These are phyloP conservation scores for Eruca vesicaria DNA, from an alignment of 441 rosid genomes.

Conservation along the genomic window DNA sequence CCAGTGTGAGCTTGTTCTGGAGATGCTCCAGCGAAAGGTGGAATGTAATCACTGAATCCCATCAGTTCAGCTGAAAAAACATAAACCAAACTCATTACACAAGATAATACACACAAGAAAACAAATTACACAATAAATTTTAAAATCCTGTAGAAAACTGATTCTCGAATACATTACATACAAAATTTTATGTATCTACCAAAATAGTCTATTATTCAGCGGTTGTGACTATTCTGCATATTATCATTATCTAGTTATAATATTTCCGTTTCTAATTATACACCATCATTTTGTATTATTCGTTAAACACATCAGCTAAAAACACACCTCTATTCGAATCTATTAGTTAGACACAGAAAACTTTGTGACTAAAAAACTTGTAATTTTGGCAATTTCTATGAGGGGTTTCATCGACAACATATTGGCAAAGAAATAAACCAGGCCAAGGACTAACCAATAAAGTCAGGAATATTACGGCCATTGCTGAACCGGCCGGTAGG, in stretches of 20 bases:
- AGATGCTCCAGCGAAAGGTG: slow-evolving; percentile 22
- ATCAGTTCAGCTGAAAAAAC: slow-evolving; percentile 37
- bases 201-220: too few species aligned
- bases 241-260: not conserved
- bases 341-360: not conserved
- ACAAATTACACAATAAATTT: not conserved
- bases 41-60: slow-evolving; percentile 40
- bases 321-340: not conserved
- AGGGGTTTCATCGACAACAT: not conserved
- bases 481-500: slow-evolving; percentile 50
- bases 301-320: not conserved
- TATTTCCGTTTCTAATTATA: not conserved
- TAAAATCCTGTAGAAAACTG: not conserved
- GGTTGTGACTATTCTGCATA: too few species aligned
- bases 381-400: not conserved
- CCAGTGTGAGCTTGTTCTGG: too few species aligned
- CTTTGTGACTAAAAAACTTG: not conserved
- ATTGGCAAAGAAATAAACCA: not conserved
- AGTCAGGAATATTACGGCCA: slow-evolving; percentile 45
- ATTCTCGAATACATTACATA: not conserved
- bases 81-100: not conserved
- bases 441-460: slow-evolving; percentile 33
- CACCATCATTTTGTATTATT: not conserved
- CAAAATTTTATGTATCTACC: not conserved
- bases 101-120: not conserved